These are phyloP conservation scores for Pseudogymnoascus sp. DNA, from an alignment of 2,329 filamentous ascomycete species.

Conservation along the genomic window DNA sequence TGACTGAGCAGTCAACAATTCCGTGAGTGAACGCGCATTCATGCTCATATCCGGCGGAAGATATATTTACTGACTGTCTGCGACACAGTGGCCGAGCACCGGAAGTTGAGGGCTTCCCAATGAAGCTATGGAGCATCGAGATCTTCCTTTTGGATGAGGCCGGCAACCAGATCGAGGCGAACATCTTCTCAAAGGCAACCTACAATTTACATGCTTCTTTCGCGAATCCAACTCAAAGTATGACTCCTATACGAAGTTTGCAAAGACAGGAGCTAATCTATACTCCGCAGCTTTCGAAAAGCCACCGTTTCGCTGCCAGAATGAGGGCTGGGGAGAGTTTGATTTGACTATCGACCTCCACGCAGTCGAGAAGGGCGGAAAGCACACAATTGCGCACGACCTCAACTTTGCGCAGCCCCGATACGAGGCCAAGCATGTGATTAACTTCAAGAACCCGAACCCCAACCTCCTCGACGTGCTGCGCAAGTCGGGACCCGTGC, in stretches of 20 bases:
- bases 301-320: slow-evolving; percentile 79
- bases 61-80: slow-evolving; percentile 16
- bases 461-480: slow-evolving; percentile 71
- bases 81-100: slow-evolving; percentile 65
- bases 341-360: slow-evolving; percentile 83
- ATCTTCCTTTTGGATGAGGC: slow-evolving; percentile 77
- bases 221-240: slow-evolving; percentile 77
- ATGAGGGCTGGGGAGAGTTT: slow-evolving; percentile 98
- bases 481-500: slow-evolving; percentile 77
- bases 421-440: slow-evolving; percentile 74
- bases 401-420: slow-evolving; percentile 76
- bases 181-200: slow-evolving; percentile 80
- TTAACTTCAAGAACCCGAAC: slow-evolving; percentile 90
- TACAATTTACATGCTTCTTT: slow-evolving; percentile 95
- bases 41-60: background rate
- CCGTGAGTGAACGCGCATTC: slow-evolving; percentile 36
- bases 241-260: slow-evolving; percentile 26
- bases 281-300: slow-evolving; percentile 59
- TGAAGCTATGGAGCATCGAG: slow-evolving; percentile 86
- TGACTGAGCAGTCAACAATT: slow-evolving; percentile 78
- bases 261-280: slow-evolving; percentile 9
- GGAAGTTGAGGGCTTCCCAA: slow-evolving; percentile 78
- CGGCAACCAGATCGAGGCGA: slow-evolving; percentile 74
- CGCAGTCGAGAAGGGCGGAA: slow-evolving; percentile 75
- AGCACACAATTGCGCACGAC: slow-evolving; percentile 74